phyloP scores from a whole-genome alignment of 805 yeast species.

The Pichia eremophila region DNA sequence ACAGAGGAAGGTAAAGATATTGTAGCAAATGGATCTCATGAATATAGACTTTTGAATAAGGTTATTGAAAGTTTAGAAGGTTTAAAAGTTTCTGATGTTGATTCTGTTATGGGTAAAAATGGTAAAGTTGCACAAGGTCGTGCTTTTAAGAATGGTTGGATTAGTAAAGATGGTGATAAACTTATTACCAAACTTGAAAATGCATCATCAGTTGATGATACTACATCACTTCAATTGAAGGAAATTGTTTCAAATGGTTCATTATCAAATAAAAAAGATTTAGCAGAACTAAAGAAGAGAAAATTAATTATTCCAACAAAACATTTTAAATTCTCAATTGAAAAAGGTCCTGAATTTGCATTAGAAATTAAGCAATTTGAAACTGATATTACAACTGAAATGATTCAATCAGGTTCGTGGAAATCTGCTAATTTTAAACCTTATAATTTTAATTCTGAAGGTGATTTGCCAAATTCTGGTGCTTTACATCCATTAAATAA shows the following conservation, averaged over 20 bases:
- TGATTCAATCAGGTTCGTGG: constrained; percentile 81
- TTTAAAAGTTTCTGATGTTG: constrained; percentile 70
- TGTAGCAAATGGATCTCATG: constrained; percentile 79
- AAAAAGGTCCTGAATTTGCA: constrained; percentile 79
- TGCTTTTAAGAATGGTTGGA: constrained; percentile 97
- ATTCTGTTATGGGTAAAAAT: constrained; percentile 61
- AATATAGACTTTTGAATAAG: constrained; percentile 65
- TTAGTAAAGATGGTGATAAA: constrained; percentile 75
- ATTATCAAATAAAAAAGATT: constrained; percentile 49
- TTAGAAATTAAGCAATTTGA: constrained; percentile 71
- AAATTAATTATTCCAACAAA: constrained; percentile 69
- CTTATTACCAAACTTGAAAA: constrained; percentile 52
- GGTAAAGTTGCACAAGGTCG: constrained; percentile 94
- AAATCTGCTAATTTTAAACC: constrained; percentile 79
- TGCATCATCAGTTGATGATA: constrained; percentile 47
- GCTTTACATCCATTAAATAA: constrained; percentile 95
- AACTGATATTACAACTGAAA: constrained; percentile 91
- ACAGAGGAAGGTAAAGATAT: constrained; percentile 79
- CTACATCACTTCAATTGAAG: constrained; percentile 54
- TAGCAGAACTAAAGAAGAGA: constrained; percentile 87
- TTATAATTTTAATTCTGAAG: constrained; percentile 93
- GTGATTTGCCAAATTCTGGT: constrained; percentile 77
- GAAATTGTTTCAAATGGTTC: constrained; percentile 48
- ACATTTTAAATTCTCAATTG: constrained; percentile 62
- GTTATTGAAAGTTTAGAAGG: constrained; percentile 70